phyloP scores from a whole-genome alignment of 78 protist species.

The Guillardia theta region DNA sequence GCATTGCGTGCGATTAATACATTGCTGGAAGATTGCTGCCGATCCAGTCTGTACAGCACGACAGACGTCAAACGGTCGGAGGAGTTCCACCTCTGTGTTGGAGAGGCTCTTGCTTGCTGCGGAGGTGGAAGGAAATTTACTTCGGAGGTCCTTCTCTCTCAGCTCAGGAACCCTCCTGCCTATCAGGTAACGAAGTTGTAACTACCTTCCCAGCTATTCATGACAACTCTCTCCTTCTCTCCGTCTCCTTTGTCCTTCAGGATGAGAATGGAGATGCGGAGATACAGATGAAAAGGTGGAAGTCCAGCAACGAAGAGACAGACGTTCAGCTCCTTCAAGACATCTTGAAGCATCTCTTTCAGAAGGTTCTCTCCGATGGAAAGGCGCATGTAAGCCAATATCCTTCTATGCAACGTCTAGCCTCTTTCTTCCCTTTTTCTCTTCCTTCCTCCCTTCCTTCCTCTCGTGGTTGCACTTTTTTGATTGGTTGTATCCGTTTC shows the following conservation, averaged over 20 bases:
- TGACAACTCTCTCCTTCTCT: neutral
- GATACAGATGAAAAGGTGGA: no score
- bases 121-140: neutral
- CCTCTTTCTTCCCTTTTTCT: neutral
- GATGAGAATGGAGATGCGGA: no score
- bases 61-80: neutral
- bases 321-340: no score
- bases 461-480: neutral
- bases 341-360: no score
- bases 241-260: no score
- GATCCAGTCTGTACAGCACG: no score
- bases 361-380: no score
- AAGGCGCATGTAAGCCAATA: no score
- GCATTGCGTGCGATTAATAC: no score
- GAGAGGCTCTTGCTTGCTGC: constrained; percentile 8
- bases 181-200: no score
- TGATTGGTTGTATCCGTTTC: neutral
- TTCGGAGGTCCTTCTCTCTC: neutral
- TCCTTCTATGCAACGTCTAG: neutral
- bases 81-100: constrained; percentile 9
- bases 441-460: neutral
- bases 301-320: no score
- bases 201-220: neutral
- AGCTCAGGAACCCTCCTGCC: neutral
- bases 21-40: no score